phyloP scores from a whole-genome alignment of 768 basidiomycete genomes.

The Hygrophorus russula region DNA sequence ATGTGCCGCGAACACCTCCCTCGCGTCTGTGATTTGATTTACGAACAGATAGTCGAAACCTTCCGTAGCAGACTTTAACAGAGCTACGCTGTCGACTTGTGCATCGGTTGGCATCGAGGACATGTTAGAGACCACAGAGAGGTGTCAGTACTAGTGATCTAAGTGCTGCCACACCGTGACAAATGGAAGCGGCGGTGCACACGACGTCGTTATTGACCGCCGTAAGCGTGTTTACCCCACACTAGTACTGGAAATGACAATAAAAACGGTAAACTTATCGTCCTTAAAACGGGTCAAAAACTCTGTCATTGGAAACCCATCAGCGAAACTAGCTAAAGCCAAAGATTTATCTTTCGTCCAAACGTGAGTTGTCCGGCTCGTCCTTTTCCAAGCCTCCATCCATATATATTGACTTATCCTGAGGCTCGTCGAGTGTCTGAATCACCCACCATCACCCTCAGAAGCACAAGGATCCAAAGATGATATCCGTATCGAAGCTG shows the following conservation, averaged over 20 bases:
- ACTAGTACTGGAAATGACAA: slow-evolving; percentile 14
- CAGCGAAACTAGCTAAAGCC: slow-evolving; percentile 51
- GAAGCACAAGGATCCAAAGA: slow-evolving; percentile 29
- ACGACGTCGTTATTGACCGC: too few species aligned
- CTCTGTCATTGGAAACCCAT: slow-evolving; percentile 68
- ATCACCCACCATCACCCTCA: slow-evolving; percentile 21
- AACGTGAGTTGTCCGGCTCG: slow-evolving; percentile 26
- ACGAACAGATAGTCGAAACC: slow-evolving; percentile 64
- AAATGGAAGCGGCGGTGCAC: too few species aligned
- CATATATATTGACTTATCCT: slow-evolving; percentile 6
- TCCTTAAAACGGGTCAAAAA: slow-evolving; percentile 57
- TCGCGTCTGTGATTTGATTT: slow-evolving; percentile 50
- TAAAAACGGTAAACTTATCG: slow-evolving; percentile 11
- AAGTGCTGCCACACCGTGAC: too few species aligned
- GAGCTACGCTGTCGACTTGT: slow-evolving; percentile 7
- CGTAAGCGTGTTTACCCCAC: not conserved
- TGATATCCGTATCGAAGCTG: slow-evolving; percentile 58
- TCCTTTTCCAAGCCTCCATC: not conserved
- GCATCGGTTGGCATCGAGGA: too few species aligned
- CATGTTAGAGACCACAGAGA: too few species aligned
- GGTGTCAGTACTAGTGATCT: too few species aligned
- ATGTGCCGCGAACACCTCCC: slow-evolving; percentile 32
- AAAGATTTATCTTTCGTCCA: slow-evolving; percentile 45
- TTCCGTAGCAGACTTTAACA: slow-evolving; percentile 25
- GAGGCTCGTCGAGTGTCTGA: slow-evolving; percentile 56